Conservation (phyloP, 148 eudicot species). For the Fallopia convolvulus region DNA sequence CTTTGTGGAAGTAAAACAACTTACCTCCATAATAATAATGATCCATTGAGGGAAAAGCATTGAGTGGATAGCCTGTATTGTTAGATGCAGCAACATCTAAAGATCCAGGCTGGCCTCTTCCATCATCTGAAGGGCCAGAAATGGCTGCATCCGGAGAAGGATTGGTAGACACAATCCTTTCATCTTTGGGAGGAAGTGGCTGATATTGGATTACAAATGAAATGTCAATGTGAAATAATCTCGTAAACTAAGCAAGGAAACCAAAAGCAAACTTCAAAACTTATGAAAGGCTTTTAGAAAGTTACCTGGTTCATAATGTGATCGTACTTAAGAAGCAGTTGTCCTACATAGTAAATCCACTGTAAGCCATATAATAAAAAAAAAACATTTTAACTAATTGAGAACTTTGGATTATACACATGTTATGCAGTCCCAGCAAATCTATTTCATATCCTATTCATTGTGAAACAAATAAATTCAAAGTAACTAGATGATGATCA, state of each 20-base stretch:
- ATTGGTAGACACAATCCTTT: conserved; percentile 66
- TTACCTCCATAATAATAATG: conserved; percentile 86
- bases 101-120: conserved; percentile 44
- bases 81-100: conserved; percentile 41
- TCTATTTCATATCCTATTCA: not conserved
- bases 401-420: not conserved
- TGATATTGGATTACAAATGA: conserved; percentile 32
- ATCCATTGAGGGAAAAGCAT: conserved; percentile 51
- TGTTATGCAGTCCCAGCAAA: not conserved
- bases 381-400: not conserved
- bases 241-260: not conserved
- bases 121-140: conserved; percentile 45
- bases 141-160: conserved; percentile 60
- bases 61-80: conserved; percentile 32
- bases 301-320: conserved; percentile 5
- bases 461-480: not conserved
- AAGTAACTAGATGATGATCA: not conserved
- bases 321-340: not conserved
- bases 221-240: conserved; percentile 2
- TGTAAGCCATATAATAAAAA: not conserved
- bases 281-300: not conserved
- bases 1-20: not conserved
- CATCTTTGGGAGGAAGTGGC: conserved; percentile 72
- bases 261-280: not conserved
- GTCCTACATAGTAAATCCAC: conserved; percentile 3